Percentiles rank a stretch among this genome's conserved stretches.
Conservation (phyloP, 768 basidiomycete genomes). For the Kwoniella newhampshirensis region DNA sequence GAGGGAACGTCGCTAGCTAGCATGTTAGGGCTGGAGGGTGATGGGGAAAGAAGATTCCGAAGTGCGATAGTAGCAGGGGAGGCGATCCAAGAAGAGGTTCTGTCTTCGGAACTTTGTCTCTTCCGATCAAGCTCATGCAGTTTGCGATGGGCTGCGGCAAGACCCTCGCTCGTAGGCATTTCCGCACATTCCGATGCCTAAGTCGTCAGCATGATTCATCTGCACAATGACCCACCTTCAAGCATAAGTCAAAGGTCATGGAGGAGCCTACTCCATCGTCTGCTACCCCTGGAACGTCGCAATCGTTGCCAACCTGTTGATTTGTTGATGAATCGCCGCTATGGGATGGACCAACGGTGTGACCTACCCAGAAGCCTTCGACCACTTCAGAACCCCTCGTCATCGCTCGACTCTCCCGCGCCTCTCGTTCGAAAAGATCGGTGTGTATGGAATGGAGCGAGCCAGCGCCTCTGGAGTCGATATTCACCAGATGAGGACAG, state of each 20-base stretch:
- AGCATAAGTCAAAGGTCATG: conserved; percentile 38
- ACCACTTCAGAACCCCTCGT: conserved; percentile 47
- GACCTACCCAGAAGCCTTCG: conserved; percentile 47
- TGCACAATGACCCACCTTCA: conserved; percentile 18
- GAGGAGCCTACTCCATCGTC: conserved; percentile 24
- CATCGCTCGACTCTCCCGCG: conserved; percentile 37
- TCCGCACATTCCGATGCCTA: conserved; percentile 38
- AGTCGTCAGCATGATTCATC: background rate
- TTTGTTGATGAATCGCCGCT: background rate
- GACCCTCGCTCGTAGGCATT: conserved; percentile 26
- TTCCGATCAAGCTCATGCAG: conserved; percentile 31
- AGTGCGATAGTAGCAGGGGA: conserved; percentile 44
- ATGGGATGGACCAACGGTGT: background rate
- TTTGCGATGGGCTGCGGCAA: conserved; percentile 24
- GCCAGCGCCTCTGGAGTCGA: conserved; percentile 31
- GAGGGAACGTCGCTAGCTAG: conserved; percentile 4
- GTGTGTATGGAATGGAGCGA: conserved; percentile 27
- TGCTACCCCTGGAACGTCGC: conserved; percentile 37
- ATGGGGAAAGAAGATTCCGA: conserved; percentile 35
- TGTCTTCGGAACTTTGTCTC: conserved; percentile 7
- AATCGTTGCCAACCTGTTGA: conserved; percentile 34
- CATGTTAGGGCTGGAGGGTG: conserved; percentile 7
- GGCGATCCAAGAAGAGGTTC: conserved; percentile 23
- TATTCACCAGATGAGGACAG: conserved; percentile 44
- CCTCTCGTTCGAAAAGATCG: conserved; percentile 50